Evolutionary conservation across 306 rosid species (phyloP), one percentile per base, ranked within the genome.

Genomic region (Macrotyloma uniflorum): DNA sequence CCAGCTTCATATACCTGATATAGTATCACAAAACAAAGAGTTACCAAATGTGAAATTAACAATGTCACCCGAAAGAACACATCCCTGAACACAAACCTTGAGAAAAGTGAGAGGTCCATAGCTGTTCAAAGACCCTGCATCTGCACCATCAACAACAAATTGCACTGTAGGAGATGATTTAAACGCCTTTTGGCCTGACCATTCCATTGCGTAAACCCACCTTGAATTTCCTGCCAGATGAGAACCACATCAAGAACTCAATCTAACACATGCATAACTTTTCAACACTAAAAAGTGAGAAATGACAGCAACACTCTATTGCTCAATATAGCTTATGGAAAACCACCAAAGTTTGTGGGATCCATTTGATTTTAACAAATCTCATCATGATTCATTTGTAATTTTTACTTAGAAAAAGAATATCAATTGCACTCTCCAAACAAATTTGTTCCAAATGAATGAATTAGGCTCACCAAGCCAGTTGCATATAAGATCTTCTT

Each of bases 401-500:
- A 8, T 36, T 36, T 36, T 7, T 7, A 36, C 7, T 36, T 36
- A 8, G 11, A 38, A 38, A 38, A 36, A 9, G 4, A 2, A 38
- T 10, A 8, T 38, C 43, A 2, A 2, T 38, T 8, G 43, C 12
- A 38, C 13, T 38, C 43, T 9, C 9, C 43, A 8, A 12, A 1
- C 42, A 57, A 40, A 30, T 66, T 16, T 14, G 22, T 35, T 54
- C 35, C 6, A 63, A 32, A n/a, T 16, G 28, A 30, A 20, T 12
- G 0, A 20, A 62, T 24, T 57, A 69, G 38, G n/a, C 87, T 86
- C 72, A 93, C 99, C 98, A 5, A 95, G 90, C 99, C 99, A 95
- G 63, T 95, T 95, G 88, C 98, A 95, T 13, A 93, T 87, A 16
- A 95, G 90, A 86, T 95, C 99, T 13, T 84, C 81, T 80, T 95